Evolutionary conservation across 164 flowering plant genomes (phyloP).

Genomic region (Piper longum): DNA sequence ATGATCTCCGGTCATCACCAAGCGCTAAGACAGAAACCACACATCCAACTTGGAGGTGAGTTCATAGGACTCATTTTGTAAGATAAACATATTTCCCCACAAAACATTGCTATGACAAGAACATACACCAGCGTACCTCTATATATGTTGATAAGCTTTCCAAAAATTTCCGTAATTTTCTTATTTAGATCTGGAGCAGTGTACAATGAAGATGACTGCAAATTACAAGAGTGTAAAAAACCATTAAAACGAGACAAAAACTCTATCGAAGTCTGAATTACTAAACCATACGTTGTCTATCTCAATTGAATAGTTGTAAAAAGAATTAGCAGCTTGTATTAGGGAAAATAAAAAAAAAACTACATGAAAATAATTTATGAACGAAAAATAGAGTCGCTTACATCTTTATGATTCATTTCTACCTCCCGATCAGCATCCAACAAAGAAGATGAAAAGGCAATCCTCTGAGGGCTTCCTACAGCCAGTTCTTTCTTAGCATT

Average conservation of each 20-base stretch:
- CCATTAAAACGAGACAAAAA: not conserved
- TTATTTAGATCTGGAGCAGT: constrained; percentile 74
- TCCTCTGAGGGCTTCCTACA: constrained; percentile 12
- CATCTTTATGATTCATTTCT: not conserved
- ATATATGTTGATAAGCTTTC: constrained; percentile 76
- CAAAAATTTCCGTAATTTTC: constrained; percentile 72
- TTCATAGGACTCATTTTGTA: too few relatives aligned
- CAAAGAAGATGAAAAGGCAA: too few relatives aligned
- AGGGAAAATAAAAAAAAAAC: not conserved
- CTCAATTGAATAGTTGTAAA: not conserved
- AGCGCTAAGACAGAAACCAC: constrained; percentile 28
- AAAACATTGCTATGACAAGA: not conserved
- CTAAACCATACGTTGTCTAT: not conserved
- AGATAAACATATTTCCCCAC: too few relatives aligned
- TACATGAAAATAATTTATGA: not conserved
- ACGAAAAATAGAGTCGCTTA: too few relatives aligned
- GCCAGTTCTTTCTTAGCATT: too few relatives aligned
- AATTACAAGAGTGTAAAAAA: constrained; percentile 2
- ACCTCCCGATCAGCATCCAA: not conserved
- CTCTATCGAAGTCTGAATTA: not conserved
- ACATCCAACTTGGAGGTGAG: too few relatives aligned
- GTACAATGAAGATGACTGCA: constrained; percentile 34
- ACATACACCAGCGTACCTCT: constrained; percentile 41
- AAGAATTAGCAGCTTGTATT: not conserved
- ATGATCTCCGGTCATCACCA: constrained; percentile 94